phyloP scores from a whole-genome alignment of 495 filamentous ascomycete genomes.

The Aspergillus egyptiacus region DNA sequence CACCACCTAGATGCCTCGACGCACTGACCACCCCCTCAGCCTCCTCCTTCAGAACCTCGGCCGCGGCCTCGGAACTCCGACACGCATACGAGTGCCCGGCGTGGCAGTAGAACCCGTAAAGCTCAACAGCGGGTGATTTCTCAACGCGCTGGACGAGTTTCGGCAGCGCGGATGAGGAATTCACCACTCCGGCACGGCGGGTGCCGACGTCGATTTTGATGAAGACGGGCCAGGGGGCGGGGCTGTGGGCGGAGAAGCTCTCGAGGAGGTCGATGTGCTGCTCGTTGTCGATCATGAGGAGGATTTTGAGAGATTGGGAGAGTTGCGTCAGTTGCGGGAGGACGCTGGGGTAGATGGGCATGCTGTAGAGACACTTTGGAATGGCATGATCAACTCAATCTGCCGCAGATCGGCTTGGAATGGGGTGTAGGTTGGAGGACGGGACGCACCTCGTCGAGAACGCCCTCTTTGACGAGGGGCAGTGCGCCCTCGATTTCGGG shows the following conservation, averaged over 20 bases:
- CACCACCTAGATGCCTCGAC: background rate
- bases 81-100: conserved; percentile 21
- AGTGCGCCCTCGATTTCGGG: conserved; percentile 27
- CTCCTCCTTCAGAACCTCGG: conserved; percentile 9
- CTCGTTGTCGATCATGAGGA: conserved; percentile 33
- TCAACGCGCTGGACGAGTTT: conserved; percentile 17
- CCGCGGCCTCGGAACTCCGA: conserved; percentile 11
- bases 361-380: conserved; percentile 27
- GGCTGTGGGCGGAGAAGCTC: conserved; percentile 4
- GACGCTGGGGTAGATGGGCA: conserved; percentile 27
- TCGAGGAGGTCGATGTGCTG: conserved; percentile 30
- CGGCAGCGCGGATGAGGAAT: conserved; percentile 12
- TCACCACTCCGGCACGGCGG: conserved; percentile 19
- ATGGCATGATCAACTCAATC: too few species aligned
- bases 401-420: too few species aligned
- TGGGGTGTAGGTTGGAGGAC: background rate
- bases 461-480: conserved; percentile 26
- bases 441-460: conserved; percentile 28
- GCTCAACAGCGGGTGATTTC: conserved; percentile 13
- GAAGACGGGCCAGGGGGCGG: conserved; percentile 24
- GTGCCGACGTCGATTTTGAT: conserved; percentile 28
- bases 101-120: conserved; percentile 26
- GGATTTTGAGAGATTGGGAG: conserved; percentile 19
- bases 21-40: conserved; percentile 9
- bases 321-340: conserved; percentile 27